A percentile compares a stretch with the other conserved stretches of the same genome.
Evolutionary conservation across 2,329 filamentous ascomycete genomes (phyloP).

Genomic region (Neonectria coccinea): DNA sequence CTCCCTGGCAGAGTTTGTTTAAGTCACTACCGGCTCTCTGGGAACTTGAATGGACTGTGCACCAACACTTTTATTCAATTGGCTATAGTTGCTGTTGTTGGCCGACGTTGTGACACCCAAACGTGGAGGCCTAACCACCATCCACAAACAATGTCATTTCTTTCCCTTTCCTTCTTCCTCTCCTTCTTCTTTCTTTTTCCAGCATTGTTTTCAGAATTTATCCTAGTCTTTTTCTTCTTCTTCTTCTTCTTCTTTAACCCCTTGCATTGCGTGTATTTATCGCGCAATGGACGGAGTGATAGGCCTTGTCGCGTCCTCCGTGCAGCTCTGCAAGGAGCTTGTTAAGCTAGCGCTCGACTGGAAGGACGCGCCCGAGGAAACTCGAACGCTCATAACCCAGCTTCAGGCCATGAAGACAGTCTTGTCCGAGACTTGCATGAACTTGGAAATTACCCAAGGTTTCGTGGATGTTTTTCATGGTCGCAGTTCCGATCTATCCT

Average conservation of each 20-base stretch:
- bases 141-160: not conserved
- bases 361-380: conserved; percentile 12
- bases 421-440: conserved; percentile 20
- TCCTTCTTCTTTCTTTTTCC: not conserved
- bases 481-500: conserved; percentile 12
- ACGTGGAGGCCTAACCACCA: not conserved
- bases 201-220: too few species aligned
- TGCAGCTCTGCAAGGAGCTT: conserved; percentile 1
- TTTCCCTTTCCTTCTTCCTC: not conserved
- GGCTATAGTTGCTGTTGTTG: not conserved
- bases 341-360: conserved; percentile 6
- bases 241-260: not conserved
- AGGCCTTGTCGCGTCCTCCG: conserved; percentile 9
- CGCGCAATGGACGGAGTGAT: conserved; percentile 1
- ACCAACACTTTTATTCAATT: not conserved
- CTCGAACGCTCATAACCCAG: conserved; percentile 9
- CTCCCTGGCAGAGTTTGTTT: not conserved
- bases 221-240: not conserved
- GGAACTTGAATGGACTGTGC: not conserved
- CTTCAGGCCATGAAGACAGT: conserved; percentile 22
- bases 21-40: not conserved
- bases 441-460: conserved; percentile 4
- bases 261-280: not conserved
- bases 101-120: not conserved
- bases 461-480: conserved; percentile 13